Conservation (phyloP, 352 stramenopile species). For the Phytophthora pinifolia region DNA sequence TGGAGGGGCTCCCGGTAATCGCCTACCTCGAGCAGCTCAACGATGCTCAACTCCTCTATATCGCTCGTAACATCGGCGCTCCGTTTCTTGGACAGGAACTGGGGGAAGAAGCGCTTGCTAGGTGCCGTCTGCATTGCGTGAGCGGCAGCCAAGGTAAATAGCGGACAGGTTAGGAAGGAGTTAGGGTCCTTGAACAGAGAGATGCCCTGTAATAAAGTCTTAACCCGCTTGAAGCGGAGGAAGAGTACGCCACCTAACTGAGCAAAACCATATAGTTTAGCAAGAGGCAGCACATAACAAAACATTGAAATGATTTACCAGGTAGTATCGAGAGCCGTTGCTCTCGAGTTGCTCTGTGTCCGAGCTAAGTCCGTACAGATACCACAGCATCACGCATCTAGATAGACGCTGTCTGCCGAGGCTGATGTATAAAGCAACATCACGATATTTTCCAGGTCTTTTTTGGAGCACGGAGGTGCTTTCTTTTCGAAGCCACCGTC, state of each 20-base stretch:
- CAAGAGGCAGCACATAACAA: background rate
- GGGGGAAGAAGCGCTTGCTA: constrained; percentile 7
- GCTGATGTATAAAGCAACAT: constrained; percentile 3
- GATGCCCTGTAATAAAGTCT: constrained; percentile 16
- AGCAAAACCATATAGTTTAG: background rate
- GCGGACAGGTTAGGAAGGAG: constrained; percentile 11
- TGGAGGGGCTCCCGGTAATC: background rate
- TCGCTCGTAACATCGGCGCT: background rate
- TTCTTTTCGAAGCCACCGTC: background rate
- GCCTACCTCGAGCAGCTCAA: constrained; percentile 14
- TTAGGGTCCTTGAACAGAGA: constrained; percentile 17
- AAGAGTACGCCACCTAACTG: constrained; percentile 15
- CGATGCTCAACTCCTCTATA: constrained; percentile 5
- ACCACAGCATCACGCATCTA: constrained; percentile 19
- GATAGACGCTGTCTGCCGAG: constrained; percentile 3
- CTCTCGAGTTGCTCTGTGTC: constrained; percentile 22
- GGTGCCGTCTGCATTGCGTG: constrained; percentile 5
- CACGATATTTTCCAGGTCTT: constrained; percentile 8
- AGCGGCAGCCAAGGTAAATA: constrained; percentile 13
- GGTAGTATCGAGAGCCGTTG: constrained; percentile 18
- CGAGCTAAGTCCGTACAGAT: constrained; percentile 18
- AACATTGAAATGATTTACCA: background rate
- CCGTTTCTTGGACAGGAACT: constrained; percentile 7
- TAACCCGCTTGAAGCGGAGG: constrained; percentile 14
- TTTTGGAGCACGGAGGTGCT: constrained; percentile 5